Base-by-base conservation (phyloP, 345 rosid genomes). In the Ceriops tagal region DNA sequence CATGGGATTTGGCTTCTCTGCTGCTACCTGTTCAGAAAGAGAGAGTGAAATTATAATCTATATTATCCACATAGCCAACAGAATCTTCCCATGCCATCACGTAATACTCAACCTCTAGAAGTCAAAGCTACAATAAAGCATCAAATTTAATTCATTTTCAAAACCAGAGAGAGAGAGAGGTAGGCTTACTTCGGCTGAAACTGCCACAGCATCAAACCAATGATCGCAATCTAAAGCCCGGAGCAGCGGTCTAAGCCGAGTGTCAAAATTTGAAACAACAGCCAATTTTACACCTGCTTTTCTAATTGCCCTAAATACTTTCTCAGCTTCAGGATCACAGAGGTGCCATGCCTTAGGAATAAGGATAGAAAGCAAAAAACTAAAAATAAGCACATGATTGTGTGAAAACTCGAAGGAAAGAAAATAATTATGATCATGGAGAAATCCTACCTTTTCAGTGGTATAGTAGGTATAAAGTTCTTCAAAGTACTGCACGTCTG, bases 141-240 rank as follows among this genome's bases (percentile, higher is more conserved):
- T 43, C 49, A 11, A 43, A 15, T 43, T 15, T 43, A 43, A 43
- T 21, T 64, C 61, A 8, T 21, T 58, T 30, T 34, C 18, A 18
- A 65, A 52, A 31, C 13, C 27, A 52, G 4, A n/a, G 51, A 13
- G 22, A 11, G 58, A 31, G 61, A 58, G 32, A 22, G 35, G 24
- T 27, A 55, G 34, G 11, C 72, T 83, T 81, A 92, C 99, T 78
- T 95, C 99, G 78, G 99, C 99, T 68, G 99, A 95, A 71, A 90
- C 93, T 71, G 99, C 98, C 65, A 95, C 77, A 46, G 96, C 99
- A 68, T 95, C 99, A 64, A 95, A 95, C 99, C 99, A 95, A 22
- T 90, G 78, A 57, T 90, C 98, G 71, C 99, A 95, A 71, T 80
- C 82, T 60, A 95, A 73, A 75, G 97, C 98, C 51, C 84, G 85